Evolutionary conservation across 306 rosid species (phyloP).

Genomic region (Acacia acuminata): DNA sequence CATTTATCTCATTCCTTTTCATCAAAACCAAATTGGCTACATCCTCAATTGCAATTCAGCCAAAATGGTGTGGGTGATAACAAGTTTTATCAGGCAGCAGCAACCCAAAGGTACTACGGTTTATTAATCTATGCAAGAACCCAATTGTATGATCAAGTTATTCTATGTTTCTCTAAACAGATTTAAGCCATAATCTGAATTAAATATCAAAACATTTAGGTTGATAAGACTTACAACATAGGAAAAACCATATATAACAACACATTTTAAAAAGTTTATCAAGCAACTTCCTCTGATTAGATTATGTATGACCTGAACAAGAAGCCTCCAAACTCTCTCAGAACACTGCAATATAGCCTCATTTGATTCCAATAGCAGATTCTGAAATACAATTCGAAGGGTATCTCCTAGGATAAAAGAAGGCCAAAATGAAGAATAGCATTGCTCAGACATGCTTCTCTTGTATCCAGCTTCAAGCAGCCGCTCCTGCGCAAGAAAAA

Average conservation of each 20-base stretch:
- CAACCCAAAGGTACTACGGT: too few species aligned
- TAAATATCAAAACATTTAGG: not conserved
- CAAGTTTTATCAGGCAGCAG: not conserved
- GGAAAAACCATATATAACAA: constrained; percentile 1
- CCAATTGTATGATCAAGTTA: not conserved
- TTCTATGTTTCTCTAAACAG: not conserved
- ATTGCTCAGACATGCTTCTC: constrained; percentile 56
- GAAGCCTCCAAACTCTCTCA: constrained; percentile 96
- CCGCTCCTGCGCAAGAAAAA: constrained; percentile 74
- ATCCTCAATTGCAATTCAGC: not conserved
- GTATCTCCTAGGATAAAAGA: constrained; percentile 87
- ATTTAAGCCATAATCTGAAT: not conserved
- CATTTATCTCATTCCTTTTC: not conserved
- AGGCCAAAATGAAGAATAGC: constrained; percentile 81
- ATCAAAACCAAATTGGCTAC: not conserved
- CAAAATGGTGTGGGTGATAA: not conserved
- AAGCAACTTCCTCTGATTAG: not conserved
- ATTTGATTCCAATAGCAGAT: constrained; percentile 88
- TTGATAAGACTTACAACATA: not conserved
- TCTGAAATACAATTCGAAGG: constrained; percentile 90
- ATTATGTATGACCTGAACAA: constrained; percentile 70
- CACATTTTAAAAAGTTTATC: constrained; percentile 6
- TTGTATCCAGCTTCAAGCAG: constrained; percentile 91
- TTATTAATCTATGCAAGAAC: too few species aligned
- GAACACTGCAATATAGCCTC: constrained; percentile 85